phyloP scores from a whole-genome alignment of 1,284 basidiomycete species.

The Cryptococcus sp. region DNA sequence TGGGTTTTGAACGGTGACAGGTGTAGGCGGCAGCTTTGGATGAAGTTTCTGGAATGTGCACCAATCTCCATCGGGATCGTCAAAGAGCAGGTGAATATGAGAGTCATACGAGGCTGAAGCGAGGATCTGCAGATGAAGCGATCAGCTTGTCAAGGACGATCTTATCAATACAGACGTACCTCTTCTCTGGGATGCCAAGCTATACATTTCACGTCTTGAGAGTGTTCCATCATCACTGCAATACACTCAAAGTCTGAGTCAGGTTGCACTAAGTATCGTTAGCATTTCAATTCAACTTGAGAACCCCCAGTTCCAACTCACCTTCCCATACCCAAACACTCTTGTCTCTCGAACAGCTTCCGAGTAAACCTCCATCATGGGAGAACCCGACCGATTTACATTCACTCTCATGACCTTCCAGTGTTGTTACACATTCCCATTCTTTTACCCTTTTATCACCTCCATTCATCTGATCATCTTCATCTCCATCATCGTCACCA shows the following conservation, averaged over 20 bases:
- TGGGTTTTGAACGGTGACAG: slow-evolving; percentile 18
- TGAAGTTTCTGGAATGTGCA: slow-evolving; percentile 75
- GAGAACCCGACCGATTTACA: slow-evolving; percentile 94
- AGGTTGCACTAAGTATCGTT: slow-evolving; percentile 62
- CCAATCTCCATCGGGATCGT: slow-evolving; percentile 95
- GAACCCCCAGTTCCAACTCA: slow-evolving; percentile 41
- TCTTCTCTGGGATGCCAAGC: slow-evolving; percentile 95
- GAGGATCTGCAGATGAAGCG: slow-evolving; percentile 62
- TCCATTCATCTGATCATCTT: slow-evolving; percentile 4
- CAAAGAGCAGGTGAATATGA: slow-evolving; percentile 87
- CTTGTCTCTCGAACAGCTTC: slow-evolving; percentile 92
- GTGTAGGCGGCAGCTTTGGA: slow-evolving; percentile 60
- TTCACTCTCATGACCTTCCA: slow-evolving; percentile 97
- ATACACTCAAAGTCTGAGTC: slow-evolving; percentile 95
- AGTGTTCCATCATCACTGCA: slow-evolving; percentile 94
- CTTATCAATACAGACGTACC: slow-evolving; percentile 50
- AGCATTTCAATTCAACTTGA: neutral
- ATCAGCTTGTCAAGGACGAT: neutral
- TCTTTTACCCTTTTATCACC: slow-evolving; percentile 16
- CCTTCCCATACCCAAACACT: slow-evolving; percentile 99
- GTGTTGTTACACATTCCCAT: slow-evolving; percentile 61
- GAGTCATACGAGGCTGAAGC: slow-evolving; percentile 98
- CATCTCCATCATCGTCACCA: slow-evolving; percentile 46
- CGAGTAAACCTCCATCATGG: slow-evolving; percentile 68
- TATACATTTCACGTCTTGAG: slow-evolving; percentile 92